These are phyloP conservation scores for Pilasporangium apinafurcum DNA, from an alignment of 352 stramenopile genomes.

Conservation along the genomic window DNA sequence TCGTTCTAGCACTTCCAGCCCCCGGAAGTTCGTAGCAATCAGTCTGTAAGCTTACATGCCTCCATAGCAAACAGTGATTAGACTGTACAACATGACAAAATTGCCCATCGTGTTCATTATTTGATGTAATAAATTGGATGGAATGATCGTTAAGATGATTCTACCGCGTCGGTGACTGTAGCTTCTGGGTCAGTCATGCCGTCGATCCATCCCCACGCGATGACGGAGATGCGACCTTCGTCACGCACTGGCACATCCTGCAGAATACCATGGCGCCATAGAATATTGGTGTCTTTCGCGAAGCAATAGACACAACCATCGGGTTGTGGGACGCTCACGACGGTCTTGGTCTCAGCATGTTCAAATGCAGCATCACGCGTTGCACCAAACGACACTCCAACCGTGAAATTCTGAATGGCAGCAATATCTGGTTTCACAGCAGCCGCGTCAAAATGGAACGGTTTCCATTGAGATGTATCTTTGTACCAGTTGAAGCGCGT, in stretches of 20 bases:
- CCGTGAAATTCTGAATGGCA: slow-evolving; percentile 92
- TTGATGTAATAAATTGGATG: too few species aligned
- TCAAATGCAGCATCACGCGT: slow-evolving; percentile 91
- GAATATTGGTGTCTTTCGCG: slow-evolving; percentile 90
- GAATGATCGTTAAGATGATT: too few species aligned
- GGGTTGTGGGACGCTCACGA: slow-evolving; percentile 90
- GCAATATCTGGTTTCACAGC: slow-evolving; percentile 92
- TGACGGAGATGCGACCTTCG: slow-evolving; percentile 92
- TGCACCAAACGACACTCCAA: slow-evolving; percentile 91
- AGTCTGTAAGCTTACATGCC: slow-evolving; percentile 1
- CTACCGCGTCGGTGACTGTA: not conserved
- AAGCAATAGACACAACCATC: slow-evolving; percentile 93
- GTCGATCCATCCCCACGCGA: slow-evolving; percentile 89
- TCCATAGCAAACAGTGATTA: too few species aligned
- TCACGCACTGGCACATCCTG: slow-evolving; percentile 75
- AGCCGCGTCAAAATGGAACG: slow-evolving; percentile 90
- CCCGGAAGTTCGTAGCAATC: slow-evolving; percentile 7
- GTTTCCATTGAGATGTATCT: slow-evolving; percentile 91
- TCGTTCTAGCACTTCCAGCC: too few species aligned
- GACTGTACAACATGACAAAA: too few species aligned
- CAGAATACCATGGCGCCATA: slow-evolving; percentile 91
- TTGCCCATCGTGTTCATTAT: too few species aligned
- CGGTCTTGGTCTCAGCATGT: slow-evolving; percentile 69
- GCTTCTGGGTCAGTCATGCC: slow-evolving; percentile 37
- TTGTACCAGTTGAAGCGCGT: slow-evolving; percentile 96